Conservation (phyloP, 192 early-diverging fungal species). For the Helicostylum pulchrum region DNA sequence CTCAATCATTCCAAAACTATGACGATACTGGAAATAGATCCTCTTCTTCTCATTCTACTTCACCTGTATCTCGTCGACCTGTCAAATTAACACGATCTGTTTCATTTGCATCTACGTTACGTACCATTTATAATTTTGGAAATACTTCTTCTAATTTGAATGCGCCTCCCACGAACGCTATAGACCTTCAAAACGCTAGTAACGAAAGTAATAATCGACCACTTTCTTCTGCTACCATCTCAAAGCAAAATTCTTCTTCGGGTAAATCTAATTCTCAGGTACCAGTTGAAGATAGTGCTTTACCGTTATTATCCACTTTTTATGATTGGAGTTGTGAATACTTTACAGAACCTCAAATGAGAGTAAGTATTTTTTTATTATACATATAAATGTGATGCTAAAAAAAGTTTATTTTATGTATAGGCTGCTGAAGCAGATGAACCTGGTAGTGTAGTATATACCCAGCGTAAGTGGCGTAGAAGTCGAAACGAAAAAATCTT, state of each 20-base stretch:
- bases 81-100: conserved; percentile 37
- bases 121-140: conserved; percentile 37
- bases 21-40: conserved; percentile 3
- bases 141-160: conserved; percentile 7
- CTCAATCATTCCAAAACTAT: conserved; percentile 21
- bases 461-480: conserved; percentile 69
- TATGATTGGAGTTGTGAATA: conserved; percentile 87
- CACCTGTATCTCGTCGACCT: conserved; percentile 15
- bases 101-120: conserved; percentile 35
- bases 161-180: neutral
- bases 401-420: conserved; percentile 8
- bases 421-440: conserved; percentile 73
- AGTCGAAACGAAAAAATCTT: conserved; percentile 65
- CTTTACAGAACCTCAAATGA: conserved; percentile 87
- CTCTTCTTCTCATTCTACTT: neutral
- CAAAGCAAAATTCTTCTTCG: conserved; percentile 1
- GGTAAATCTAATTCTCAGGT: neutral
- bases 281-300: conserved; percentile 33
- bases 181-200: neutral
- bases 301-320: conserved; percentile 63
- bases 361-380: conserved; percentile 42
- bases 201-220: neutral
- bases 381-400: too few species aligned
- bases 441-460: conserved; percentile 73
- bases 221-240: neutral